Conservation (phyloP, 768 basidiomycete genomes). For the Russula sp. region DNA sequence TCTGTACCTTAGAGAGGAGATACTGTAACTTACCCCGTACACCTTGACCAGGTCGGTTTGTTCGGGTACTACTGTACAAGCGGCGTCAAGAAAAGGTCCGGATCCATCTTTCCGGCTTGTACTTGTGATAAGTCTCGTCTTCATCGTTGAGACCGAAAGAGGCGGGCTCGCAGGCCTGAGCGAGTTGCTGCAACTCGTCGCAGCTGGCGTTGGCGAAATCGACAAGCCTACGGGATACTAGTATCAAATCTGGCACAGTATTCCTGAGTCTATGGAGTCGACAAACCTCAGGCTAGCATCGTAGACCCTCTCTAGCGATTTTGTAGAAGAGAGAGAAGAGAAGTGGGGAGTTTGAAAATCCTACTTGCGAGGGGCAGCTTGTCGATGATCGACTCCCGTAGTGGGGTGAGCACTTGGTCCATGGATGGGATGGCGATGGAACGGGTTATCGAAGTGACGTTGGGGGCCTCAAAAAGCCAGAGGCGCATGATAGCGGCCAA, state of each 20-base stretch:
- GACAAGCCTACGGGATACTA: neutral
- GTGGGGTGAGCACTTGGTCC: too few relatives aligned
- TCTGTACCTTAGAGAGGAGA: slow-evolving; percentile 32
- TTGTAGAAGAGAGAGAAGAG: slow-evolving; percentile 24
- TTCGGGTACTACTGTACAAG: slow-evolving; percentile 36
- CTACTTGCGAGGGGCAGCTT: too few relatives aligned
- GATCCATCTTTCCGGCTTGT: slow-evolving; percentile 44
- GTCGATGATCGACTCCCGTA: too few relatives aligned
- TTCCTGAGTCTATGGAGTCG: neutral
- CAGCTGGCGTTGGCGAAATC: slow-evolving; percentile 18
- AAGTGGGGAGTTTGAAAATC: neutral
- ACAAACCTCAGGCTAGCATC: slow-evolving; percentile 4
- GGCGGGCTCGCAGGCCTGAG: slow-evolving; percentile 41
- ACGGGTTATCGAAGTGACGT: too few relatives aligned
- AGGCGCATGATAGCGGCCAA: too few relatives aligned
- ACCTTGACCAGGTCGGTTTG: slow-evolving; percentile 35
- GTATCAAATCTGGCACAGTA: neutral
- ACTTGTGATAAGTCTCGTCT: slow-evolving; percentile 48
- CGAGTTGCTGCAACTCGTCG: slow-evolving; percentile 34
- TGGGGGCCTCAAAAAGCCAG: too few relatives aligned
- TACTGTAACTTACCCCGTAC: slow-evolving; percentile 29
- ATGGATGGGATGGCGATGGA: too few relatives aligned
- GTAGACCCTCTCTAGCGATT: neutral
- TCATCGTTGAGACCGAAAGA: slow-evolving; percentile 41
- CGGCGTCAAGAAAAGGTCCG: slow-evolving; percentile 37